phyloP scores from a whole-genome alignment of 352 stramenopile genomes.

The Phytophthora cactorum region DNA sequence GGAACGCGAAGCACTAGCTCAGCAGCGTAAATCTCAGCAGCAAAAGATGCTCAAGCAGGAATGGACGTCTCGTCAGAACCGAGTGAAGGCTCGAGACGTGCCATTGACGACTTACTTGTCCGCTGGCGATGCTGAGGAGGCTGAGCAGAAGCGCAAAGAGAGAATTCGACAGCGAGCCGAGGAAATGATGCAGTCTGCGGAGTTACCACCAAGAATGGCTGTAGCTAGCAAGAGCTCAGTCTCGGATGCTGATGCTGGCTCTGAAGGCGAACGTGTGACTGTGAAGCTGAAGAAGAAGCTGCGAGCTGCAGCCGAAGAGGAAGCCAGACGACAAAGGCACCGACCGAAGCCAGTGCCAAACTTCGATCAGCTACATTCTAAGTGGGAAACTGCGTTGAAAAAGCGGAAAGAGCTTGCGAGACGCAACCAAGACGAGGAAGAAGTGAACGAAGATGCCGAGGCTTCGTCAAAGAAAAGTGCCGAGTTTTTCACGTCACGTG shows the following conservation, averaged over 20 bases:
- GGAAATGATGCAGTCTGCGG: slow-evolving; percentile 45
- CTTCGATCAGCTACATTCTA: slow-evolving; percentile 62
- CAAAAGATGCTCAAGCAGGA: slow-evolving; percentile 44
- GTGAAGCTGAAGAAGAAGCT: slow-evolving; percentile 64
- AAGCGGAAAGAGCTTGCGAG: slow-evolving; percentile 33
- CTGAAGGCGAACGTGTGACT: slow-evolving; percentile 32
- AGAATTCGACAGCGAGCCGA: slow-evolving; percentile 58
- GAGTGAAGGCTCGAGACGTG: slow-evolving; percentile 54
- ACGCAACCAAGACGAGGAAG: slow-evolving; percentile 28
- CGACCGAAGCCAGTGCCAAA: slow-evolving; percentile 65
- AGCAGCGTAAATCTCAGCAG: slow-evolving; percentile 50
- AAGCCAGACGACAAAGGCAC: slow-evolving; percentile 28
- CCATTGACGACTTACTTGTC: slow-evolving; percentile 61
- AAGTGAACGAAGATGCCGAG: slow-evolving; percentile 2
- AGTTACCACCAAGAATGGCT: slow-evolving; percentile 65
- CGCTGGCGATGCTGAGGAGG: slow-evolving; percentile 16
- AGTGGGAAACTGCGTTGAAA: slow-evolving; percentile 59
- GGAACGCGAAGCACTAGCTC: slow-evolving; percentile 51
- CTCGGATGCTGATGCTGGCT: not conserved
- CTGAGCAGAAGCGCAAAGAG: slow-evolving; percentile 54
- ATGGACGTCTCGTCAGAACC: slow-evolving; percentile 42
- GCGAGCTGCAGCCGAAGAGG: slow-evolving; percentile 45
- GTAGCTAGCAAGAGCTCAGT: slow-evolving; percentile 19
- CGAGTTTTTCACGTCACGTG: slow-evolving; percentile 60
- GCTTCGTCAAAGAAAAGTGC: slow-evolving; percentile 10